Percentiles rank a stretch among this genome's conserved stretches.
phyloP scores from a whole-genome alignment of 202 grass and related monocot species.

The Dendrocalamus latiflorus region DNA sequence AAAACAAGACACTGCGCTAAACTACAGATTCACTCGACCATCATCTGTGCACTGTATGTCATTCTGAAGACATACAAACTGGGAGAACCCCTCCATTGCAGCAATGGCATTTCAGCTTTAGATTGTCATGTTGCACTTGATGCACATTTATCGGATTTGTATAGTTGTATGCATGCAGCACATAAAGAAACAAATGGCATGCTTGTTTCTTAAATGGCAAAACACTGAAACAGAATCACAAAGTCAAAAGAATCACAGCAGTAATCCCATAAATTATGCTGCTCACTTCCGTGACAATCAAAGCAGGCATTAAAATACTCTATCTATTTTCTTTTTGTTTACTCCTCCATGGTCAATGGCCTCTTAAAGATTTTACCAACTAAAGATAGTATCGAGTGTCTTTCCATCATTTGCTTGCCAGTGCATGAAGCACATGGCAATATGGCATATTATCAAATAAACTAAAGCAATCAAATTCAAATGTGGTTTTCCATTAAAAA shows the following conservation, averaged over 20 bases:
- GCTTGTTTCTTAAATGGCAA: constrained; percentile 15
- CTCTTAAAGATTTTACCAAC: neutral
- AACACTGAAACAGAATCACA: neutral
- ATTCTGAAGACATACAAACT: neutral
- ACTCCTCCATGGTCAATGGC: constrained; percentile 1
- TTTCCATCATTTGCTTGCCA: constrained; percentile 3
- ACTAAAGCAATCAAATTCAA: constrained; percentile 11
- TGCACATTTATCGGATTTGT: neutral
- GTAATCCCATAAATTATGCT: neutral
- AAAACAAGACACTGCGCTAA: neutral
- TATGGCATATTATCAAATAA: neutral
- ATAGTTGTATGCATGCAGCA: neutral
- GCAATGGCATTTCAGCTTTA: neutral
- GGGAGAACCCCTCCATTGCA: neutral
- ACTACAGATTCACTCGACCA: neutral
- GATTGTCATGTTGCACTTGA: neutral
- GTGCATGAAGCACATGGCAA: neutral
- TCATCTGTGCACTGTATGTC: neutral
- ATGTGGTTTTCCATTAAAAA: neutral
- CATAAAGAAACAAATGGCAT: constrained; percentile 2
- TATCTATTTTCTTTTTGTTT: constrained; percentile 9
- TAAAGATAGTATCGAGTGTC: neutral
- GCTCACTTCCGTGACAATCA: neutral
- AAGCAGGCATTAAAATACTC: constrained; percentile 25
- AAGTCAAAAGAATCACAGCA: constrained; percentile 20